phyloP scores from a whole-genome alignment of 371 early-diverging fungal species.

The Mucor racemosus region DNA sequence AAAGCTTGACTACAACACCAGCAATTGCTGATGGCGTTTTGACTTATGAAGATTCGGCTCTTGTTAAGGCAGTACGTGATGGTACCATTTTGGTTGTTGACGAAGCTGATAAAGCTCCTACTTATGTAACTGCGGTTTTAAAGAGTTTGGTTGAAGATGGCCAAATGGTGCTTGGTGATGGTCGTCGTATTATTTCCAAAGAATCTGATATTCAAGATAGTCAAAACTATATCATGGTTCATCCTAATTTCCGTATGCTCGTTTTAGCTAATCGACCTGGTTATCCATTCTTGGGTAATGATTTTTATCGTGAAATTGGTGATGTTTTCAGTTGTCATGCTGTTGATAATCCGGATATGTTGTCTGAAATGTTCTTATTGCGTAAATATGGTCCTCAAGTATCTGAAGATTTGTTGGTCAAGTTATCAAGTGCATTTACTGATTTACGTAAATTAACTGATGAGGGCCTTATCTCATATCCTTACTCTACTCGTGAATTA shows the following conservation, averaged over 20 bases:
- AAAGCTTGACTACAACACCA: conserved; percentile 79
- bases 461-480: conserved; percentile 80
- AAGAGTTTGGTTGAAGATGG: conserved; percentile 84
- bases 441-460: conserved; percentile 79
- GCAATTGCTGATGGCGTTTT: conserved; percentile 77
- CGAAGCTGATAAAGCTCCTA: conserved; percentile 90
- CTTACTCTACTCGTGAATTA: conserved; percentile 88
- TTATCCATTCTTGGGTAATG: conserved; percentile 79
- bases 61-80: conserved; percentile 70
- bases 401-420: conserved; percentile 65
- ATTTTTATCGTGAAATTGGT: conserved; percentile 85
- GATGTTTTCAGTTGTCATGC: conserved; percentile 81
- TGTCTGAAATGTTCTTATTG: conserved; percentile 77
- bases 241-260: conserved; percentile 81
- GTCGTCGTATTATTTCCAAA: conserved; percentile 73
- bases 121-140: conserved; percentile 81
- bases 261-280: conserved; percentile 90
- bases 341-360: conserved; percentile 81
- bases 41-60: conserved; percentile 78
- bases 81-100: conserved; percentile 83
- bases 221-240: conserved; percentile 62
- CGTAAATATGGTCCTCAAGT: conserved; percentile 78
- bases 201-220: conserved; percentile 47
- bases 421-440: conserved; percentile 75
- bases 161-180: conserved; percentile 86